Conservation (phyloP, 2,329 filamentous ascomycete genomes). For the Nemania abortiva region DNA sequence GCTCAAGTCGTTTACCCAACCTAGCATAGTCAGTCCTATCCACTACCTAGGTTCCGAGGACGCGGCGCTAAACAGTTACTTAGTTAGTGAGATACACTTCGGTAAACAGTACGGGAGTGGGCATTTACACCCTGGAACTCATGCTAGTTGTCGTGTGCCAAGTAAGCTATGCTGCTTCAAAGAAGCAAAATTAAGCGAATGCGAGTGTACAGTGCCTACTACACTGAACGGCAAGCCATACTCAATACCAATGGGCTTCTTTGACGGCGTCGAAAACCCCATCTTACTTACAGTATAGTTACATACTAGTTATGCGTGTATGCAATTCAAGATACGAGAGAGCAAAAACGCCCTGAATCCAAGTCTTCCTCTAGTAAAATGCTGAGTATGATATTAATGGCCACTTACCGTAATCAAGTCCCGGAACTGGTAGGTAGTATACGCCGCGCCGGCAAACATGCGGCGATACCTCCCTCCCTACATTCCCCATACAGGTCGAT, state of each 20-base stretch:
- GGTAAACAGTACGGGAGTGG: not conserved
- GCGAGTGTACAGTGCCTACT: not conserved
- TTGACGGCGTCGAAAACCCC: not conserved
- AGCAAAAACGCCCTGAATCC: not conserved
- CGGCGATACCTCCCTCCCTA: not conserved
- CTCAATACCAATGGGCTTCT: not conserved
- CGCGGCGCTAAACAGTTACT: not conserved
- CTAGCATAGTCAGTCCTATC: not conserved
- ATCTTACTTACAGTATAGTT: not conserved
- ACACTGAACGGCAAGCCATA: not conserved
- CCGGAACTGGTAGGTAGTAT: too few relatives aligned
- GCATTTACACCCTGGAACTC: not conserved
- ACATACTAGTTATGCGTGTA: too few relatives aligned
- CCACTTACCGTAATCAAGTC: too few relatives aligned
- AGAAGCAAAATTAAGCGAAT: conserved; percentile 25
- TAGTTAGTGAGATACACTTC: not conserved
- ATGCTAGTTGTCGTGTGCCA: conserved; percentile 18
- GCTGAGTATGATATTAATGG: not conserved
- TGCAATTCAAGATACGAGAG: not conserved
- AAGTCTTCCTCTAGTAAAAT: not conserved
- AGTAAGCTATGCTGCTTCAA: conserved; percentile 15
- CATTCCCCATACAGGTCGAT: not conserved
- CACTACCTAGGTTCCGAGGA: not conserved
- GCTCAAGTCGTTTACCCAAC: not conserved
- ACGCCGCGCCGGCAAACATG: too few relatives aligned